A percentile compares a stretch with the other conserved stretches of the same genome.
phyloP scores from a whole-genome alignment of 2,329 filamentous ascomycete species.

The Exophiala aquamarina region DNA sequence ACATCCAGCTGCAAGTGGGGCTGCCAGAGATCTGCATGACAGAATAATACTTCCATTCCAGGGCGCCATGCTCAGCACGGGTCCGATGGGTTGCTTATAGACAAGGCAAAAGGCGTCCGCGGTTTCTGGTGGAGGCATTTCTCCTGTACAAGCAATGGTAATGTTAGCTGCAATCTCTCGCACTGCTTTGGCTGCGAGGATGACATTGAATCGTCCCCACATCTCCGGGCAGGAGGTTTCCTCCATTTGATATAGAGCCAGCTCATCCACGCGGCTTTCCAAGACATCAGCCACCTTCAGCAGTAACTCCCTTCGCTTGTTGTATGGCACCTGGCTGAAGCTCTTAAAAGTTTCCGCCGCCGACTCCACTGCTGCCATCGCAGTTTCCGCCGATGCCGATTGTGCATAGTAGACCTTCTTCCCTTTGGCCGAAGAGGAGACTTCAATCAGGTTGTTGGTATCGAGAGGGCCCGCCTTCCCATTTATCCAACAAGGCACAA shows the following conservation, averaged over 20 bases:
- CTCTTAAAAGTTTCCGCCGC: not conserved
- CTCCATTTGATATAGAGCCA: not conserved
- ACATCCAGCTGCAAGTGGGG: constrained; percentile 57
- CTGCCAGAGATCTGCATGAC: not conserved
- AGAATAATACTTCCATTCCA: constrained; percentile 6
- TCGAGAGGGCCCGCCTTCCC: not conserved
- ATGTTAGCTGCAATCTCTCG: constrained; percentile 1
- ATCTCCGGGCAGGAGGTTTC: constrained; percentile 1
- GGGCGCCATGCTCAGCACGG: constrained; percentile 11
- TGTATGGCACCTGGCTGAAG: not conserved
- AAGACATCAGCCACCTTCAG: not conserved
- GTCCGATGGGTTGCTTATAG: constrained; percentile 33
- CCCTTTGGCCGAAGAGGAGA: not conserved
- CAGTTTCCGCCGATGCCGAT: not conserved
- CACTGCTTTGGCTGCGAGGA: not conserved
- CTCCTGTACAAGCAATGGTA: constrained; percentile 10
- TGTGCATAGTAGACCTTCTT: not conserved
- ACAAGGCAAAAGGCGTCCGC: constrained; percentile 29
- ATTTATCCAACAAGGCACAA: constrained; percentile 3
- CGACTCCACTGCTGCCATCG: not conserved
- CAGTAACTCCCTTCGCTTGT: not conserved
- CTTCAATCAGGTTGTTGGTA: not conserved
- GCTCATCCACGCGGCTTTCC: not conserved
- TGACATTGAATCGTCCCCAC: not conserved
- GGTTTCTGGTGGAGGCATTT: constrained; percentile 31